phyloP scores from a whole-genome alignment of 2,329 filamentous ascomycete species.

The Fusarium tricinctum region DNA sequence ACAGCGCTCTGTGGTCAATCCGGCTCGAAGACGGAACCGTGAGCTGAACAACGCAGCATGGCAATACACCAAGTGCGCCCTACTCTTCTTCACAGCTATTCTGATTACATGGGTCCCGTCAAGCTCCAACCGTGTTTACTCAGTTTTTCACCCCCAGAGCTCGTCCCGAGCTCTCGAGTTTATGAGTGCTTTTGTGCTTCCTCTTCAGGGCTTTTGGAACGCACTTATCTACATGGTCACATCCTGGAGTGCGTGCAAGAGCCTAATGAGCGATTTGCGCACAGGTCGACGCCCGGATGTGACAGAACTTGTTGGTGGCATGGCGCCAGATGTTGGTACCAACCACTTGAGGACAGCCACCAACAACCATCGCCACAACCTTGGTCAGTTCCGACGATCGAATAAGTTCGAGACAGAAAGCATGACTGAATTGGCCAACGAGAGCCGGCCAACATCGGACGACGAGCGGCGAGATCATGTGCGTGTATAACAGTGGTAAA shows the following conservation, averaged over 20 bases:
- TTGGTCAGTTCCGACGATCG: slow-evolving; percentile 53
- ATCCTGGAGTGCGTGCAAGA: slow-evolving; percentile 74
- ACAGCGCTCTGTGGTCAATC: slow-evolving; percentile 46
- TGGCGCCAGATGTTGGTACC: slow-evolving; percentile 32
- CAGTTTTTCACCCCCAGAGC: slow-evolving; percentile 68
- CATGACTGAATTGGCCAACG: slow-evolving; percentile 63
- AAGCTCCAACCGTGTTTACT: slow-evolving; percentile 81
- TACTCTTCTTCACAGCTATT: slow-evolving; percentile 79
- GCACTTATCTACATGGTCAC: slow-evolving; percentile 81
- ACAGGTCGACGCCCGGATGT: slow-evolving; percentile 50
- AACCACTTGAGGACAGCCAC: slow-evolving; percentile 2
- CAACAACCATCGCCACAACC: slow-evolving; percentile 40
- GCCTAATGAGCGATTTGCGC: slow-evolving; percentile 58
- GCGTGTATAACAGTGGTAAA: slow-evolving; percentile 15
- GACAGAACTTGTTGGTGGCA: slow-evolving; percentile 54
- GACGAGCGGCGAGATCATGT: slow-evolving; percentile 45
- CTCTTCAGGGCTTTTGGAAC: slow-evolving; percentile 89
- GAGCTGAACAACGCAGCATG: slow-evolving; percentile 74
- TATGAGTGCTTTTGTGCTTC: slow-evolving; percentile 80
- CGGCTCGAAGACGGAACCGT: slow-evolving; percentile 57
- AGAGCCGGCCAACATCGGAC: slow-evolving; percentile 55
- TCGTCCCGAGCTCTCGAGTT: slow-evolving; percentile 74
- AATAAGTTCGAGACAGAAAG: slow-evolving; percentile 64
- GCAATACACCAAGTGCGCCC: slow-evolving; percentile 78
- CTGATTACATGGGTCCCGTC: slow-evolving; percentile 83